Evolutionary conservation across 1,139 yeast genomes (phyloP).

Genomic region (Magnusiomyces sp.): DNA sequence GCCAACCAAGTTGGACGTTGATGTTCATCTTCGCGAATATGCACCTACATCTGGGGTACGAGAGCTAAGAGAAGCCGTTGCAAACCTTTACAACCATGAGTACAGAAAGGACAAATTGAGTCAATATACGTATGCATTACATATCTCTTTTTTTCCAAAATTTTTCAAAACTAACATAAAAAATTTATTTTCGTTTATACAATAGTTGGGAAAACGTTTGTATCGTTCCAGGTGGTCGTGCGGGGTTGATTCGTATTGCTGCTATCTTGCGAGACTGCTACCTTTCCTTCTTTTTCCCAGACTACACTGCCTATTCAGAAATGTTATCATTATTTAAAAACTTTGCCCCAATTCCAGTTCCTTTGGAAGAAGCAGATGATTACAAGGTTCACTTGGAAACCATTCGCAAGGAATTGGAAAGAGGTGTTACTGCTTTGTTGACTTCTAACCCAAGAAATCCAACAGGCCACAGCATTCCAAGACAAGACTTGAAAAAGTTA

Average conservation of each 20-base stretch:
- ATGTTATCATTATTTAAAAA: constrained; percentile 60
- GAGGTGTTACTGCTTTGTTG: constrained; percentile 54
- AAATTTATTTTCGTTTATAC: not conserved
- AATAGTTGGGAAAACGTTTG: constrained; percentile 48
- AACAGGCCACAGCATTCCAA: constrained; percentile 51
- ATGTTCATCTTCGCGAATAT: constrained; percentile 49
- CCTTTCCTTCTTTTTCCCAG: constrained; percentile 56
- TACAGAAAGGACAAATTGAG: constrained; percentile 45
- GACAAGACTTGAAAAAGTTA: constrained; percentile 43
- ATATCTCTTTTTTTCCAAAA: not conserved
- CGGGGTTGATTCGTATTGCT: constrained; percentile 60
- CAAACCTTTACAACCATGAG: constrained; percentile 49
- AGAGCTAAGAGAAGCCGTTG: constrained; percentile 54
- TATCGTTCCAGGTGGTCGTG: constrained; percentile 64
- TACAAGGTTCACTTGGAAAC: constrained; percentile 52
- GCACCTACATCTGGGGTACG: constrained; percentile 60
- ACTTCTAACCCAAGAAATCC: constrained; percentile 65
- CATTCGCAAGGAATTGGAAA: constrained; percentile 45
- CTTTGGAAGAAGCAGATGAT: constrained; percentile 51
- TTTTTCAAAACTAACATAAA: not conserved
- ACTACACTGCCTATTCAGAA: constrained; percentile 66
- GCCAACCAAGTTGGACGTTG: constrained; percentile 46
- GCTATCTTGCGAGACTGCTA: constrained; percentile 56
- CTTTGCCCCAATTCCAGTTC: constrained; percentile 61
- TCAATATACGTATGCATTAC: constrained; percentile 39